Base-by-base conservation (phyloP, 2,329 filamentous ascomycete genomes). In the Corinectria fuckeliana region DNA sequence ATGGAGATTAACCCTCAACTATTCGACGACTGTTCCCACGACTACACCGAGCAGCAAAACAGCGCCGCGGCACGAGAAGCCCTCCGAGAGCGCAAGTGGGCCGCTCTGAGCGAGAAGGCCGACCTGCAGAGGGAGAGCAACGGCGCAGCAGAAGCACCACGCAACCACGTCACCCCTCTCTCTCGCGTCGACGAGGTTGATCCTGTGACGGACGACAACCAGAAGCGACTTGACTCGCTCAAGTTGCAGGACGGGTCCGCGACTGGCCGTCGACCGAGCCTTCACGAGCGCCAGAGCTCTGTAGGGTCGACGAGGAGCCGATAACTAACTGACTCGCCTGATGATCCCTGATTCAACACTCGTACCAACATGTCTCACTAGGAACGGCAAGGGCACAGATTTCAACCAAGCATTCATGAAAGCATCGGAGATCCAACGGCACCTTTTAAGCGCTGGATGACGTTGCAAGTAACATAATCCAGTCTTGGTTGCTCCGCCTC, bases 1-100 rank as follows among this genome's bases (percentile, higher is more conserved):
- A 99, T 99, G 95, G 95, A 99, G 76, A 97, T 99, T 72, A 98
- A 98, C 76, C 95, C 95, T 9, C 93, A 97, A 76, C 86, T 99
- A 20, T 99, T 99, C 71, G 95, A 99, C 70, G 95, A 99, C 74
- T 99, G 95, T 79, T 97, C 95, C 32, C 94, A 97, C 73, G 93
- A 98, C 65, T 99, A 99, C 78, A 96, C 93, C 5, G 94, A 98
- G 76, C 90, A 95, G 71, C 94, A 98, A 78, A 96, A 96, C 77
- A 95, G 87, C 64, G 92, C 93, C 3, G 88, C 91, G n/a, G 87
- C 92, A 60, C 88, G 93, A 56, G 90, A 97, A 76, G 88, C 90
- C 65, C 83, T 88, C 63, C 88, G 95, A 65, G 89, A 96, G 75
- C 88, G 88, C 66, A 93, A 94, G 74, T 99, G 95, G 95, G 92